These are phyloP conservation scores for Trichoderma citrinoviride DNA, from an alignment of 2,329 filamentous ascomycete species.

Conservation along the genomic window DNA sequence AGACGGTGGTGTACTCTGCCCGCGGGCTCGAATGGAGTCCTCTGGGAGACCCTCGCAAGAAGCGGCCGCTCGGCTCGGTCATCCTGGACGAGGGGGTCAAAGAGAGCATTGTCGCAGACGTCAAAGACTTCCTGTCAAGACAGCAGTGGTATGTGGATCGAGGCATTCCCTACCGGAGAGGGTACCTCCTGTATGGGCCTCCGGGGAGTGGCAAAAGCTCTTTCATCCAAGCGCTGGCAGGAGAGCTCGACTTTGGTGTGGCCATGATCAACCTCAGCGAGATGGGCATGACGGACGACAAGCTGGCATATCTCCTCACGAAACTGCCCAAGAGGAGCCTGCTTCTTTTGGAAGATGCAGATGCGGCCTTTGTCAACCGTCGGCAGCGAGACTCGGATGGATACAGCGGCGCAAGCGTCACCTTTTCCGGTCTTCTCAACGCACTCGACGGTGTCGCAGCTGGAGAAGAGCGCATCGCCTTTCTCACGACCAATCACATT, in stretches of 20 bases:
- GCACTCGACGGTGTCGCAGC: slow-evolving; percentile 89
- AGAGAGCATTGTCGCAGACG: slow-evolving; percentile 74
- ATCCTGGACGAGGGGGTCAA: slow-evolving; percentile 81
- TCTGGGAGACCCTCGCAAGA: slow-evolving; percentile 80
- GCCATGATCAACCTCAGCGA: slow-evolving; percentile 91
- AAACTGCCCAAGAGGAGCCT: slow-evolving; percentile 81
- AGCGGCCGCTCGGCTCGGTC: slow-evolving; percentile 84
- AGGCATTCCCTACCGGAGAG: slow-evolving; percentile 89
- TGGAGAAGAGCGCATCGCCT: slow-evolving; percentile 88
- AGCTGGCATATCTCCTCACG: slow-evolving; percentile 79
- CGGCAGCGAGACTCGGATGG: slow-evolving; percentile 75
- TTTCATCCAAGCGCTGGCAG: slow-evolving; percentile 92
- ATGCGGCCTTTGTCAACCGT: slow-evolving; percentile 84
- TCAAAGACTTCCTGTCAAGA: slow-evolving; percentile 75
- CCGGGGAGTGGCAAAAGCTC: slow-evolving; percentile 92
- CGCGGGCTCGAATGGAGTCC: slow-evolving; percentile 80
- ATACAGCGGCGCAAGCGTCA: slow-evolving; percentile 83
- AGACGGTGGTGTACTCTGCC: slow-evolving; percentile 87
- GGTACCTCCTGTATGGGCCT: slow-evolving; percentile 85
- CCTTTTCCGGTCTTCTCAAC: slow-evolving; percentile 87
- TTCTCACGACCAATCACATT: slow-evolving; percentile 92
- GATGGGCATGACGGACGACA: slow-evolving; percentile 83
- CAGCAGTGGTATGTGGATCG: slow-evolving; percentile 89
- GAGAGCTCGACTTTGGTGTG: slow-evolving; percentile 88
- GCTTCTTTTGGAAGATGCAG: slow-evolving; percentile 83